A percentile compares a stretch with the other conserved stretches of the same genome.
Conservation (phyloP, 2,329 filamentous ascomycete species). For the Calonectria naviculata region DNA sequence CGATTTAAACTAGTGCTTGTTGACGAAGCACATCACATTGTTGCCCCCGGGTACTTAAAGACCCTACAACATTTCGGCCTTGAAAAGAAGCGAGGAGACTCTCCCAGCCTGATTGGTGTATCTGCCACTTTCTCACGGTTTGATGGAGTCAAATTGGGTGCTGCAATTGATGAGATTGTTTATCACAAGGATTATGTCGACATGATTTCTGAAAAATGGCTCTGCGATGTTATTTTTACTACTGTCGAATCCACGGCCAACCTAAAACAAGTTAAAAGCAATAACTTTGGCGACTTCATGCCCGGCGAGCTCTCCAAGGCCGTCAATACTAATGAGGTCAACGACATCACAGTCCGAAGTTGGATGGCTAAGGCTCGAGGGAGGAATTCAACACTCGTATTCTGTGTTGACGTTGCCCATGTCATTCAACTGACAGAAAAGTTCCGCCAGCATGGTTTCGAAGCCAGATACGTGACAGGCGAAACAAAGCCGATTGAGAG, state of each 20-base stretch:
- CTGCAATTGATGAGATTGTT: constrained; percentile 93
- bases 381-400: constrained; percentile 88
- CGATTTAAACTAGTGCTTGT: constrained; percentile 92
- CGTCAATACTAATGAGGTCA: constrained; percentile 85
- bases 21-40: constrained; percentile 97
- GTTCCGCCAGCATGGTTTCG: constrained; percentile 82
- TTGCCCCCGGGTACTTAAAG: constrained; percentile 82
- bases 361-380: constrained; percentile 83
- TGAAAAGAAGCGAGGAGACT: constrained; percentile 52
- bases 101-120: constrained; percentile 84
- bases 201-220: constrained; percentile 88
- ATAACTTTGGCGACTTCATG: constrained; percentile 79
- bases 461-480: constrained; percentile 89
- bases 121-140: constrained; percentile 84
- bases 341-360: constrained; percentile 85
- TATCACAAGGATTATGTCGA: constrained; percentile 84
- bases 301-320: constrained; percentile 79
- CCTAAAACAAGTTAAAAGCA: constrained; percentile 75
- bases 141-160: constrained; percentile 84
- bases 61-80: constrained; percentile 84
- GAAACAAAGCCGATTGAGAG: constrained; percentile 79
- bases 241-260: constrained; percentile 88
- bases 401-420: constrained; percentile 92
- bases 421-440: constrained; percentile 78
- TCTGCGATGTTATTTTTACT: constrained; percentile 92